phyloP scores from a whole-genome alignment of 164 flowering plant species.

The Chloranthus sessilifolius region DNA sequence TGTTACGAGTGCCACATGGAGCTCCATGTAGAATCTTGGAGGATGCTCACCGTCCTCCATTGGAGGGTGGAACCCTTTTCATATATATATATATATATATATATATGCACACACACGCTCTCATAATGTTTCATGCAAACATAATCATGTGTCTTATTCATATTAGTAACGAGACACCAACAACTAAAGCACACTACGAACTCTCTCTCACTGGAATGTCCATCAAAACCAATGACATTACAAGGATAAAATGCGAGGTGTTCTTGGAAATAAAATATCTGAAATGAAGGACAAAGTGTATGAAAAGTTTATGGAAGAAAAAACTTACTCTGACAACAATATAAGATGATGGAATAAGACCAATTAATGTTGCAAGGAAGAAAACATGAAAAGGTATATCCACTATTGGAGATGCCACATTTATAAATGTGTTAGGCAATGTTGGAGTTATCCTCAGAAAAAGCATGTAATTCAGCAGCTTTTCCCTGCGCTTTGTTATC shows the following conservation, averaged over 20 bases:
- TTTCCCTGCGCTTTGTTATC: slow-evolving; percentile 76
- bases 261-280: not conserved
- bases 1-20: no score
- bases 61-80: no score
- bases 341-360: slow-evolving; percentile 83
- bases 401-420: slow-evolving; percentile 90
- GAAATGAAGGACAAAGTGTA: no score
- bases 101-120: no score
- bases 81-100: no score
- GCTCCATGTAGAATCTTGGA: no score
- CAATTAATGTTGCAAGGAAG: slow-evolving; percentile 72
- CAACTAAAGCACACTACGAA: no score
- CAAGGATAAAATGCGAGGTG: not conserved
- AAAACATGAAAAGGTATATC: slow-evolving; percentile 77
- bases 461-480: slow-evolving; percentile 31
- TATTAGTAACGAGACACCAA: no score
- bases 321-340: slow-evolving; percentile 70
- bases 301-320: not conserved
- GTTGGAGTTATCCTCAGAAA: slow-evolving; percentile 82
- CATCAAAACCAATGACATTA: not conserved
- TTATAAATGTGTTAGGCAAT: slow-evolving; percentile 81
- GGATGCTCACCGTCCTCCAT: no score
- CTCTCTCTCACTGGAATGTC: no score
- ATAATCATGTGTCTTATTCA: no score
- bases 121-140: no score